Evolutionary conservation across 225 moss, liverwort and hornwort species (phyloP).

Genomic region (Neckera pumila): DNA sequence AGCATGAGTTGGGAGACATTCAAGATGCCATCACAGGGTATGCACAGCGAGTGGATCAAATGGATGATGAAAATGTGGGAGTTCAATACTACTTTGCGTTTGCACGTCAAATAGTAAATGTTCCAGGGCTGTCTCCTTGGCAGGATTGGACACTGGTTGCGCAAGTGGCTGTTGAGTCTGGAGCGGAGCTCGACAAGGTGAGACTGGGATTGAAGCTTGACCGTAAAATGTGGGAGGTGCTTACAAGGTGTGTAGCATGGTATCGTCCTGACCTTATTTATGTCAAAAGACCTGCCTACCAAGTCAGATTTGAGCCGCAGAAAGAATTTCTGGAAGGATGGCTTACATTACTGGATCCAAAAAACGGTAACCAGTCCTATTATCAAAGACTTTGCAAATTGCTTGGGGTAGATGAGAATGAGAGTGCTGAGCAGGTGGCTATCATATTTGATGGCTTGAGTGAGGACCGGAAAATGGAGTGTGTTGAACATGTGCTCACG

Average conservation of each 20-base stretch:
- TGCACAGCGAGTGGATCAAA: conserved; percentile 24
- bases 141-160: conserved; percentile 82
- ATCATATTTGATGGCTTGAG: conserved; percentile 28
- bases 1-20: conserved; percentile 41
- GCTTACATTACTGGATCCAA: conserved; percentile 42
- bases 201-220: conserved; percentile 34
- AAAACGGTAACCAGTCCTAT: conserved; percentile 15
- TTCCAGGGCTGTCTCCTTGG: conserved; percentile 47
- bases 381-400: conserved; percentile 44
- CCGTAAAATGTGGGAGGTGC: conserved; percentile 9
- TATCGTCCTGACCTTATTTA: conserved; percentile 78
- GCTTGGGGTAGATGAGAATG: conserved; percentile 43
- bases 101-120: conserved; percentile 32
- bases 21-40: conserved; percentile 63
- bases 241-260: conserved; percentile 60
- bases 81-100: conserved; percentile 65
- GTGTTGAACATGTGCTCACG: conserved; percentile 63
- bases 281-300: conserved; percentile 55
- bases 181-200: conserved; percentile 38
- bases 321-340: conserved; percentile 41
- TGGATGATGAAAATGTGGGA: conserved; percentile 42
- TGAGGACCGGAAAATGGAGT: conserved; percentile 44
- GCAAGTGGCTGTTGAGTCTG: conserved; percentile 62
- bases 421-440: conserved; percentile 19
- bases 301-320: conserved; percentile 81